Evolutionary conservation across 2,329 filamentous ascomycete species (phyloP), one percentile per base, ranked within the genome.

Genomic region (Grosmannia clavigera): DNA sequence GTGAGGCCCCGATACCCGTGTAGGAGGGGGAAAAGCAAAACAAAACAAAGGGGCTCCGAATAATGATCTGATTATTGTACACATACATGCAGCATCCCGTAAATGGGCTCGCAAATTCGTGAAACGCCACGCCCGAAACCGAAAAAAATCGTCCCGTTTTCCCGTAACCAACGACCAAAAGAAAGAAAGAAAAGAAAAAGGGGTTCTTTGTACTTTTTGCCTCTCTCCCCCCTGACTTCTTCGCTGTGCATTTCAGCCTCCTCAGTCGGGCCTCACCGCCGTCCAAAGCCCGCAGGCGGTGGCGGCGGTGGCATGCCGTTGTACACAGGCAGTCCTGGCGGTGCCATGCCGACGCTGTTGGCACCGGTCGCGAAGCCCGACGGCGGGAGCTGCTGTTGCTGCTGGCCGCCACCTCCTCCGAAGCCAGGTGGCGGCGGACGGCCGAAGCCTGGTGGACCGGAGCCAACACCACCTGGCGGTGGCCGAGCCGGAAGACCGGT

Each of bases 401-500:
- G 38, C 0, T 64, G 65, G 51, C 62, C 69, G 12, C 71, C 69
- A 58, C 73, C 38, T 3, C 38, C 38, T 77, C n/a, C 38, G 14
- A 40, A 40, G 12, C 71, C 74, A 27, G 71, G 73, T 3, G 71
- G 72, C 4, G 70, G 68, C 2, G 61, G 75, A 55, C 75, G 65
- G 55, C 72, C 74, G 10, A 43, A 56, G 54, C 54, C 54, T 3
- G 54, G n/a, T 14, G 54, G 38, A 66, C 72, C 79, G 29, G 72
- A 73, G 29, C 65, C n/a, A 4, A 22, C 71, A 38, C 77, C 76
- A 57, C 73, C 73, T 55, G 76, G 76, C 0, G 78, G 78, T 3
- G 78, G 78, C 19, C 78, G 72, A 0, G 78, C 76, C 0, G 79
- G 78, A 3, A 81, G 70, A 1, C 78, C 79, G 0, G 77, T 74